Evolutionary conservation across 2,329 filamentous ascomycete species (phyloP).

Genomic region (Sphaerulina vaccinii): DNA sequence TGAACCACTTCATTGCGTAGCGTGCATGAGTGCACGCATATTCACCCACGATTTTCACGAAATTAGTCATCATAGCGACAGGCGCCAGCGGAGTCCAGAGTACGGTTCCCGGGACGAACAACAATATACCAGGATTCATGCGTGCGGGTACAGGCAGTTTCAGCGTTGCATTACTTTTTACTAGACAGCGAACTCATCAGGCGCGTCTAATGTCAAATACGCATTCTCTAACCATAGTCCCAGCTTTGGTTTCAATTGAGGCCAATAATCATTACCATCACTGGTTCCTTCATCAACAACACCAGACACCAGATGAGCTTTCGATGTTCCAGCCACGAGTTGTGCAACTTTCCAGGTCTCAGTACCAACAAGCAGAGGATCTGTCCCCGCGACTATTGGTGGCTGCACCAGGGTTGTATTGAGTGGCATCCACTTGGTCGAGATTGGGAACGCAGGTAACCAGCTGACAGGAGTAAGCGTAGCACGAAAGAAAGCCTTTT

Average conservation of each 20-base stretch:
- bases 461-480: too few species aligned
- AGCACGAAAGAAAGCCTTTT: too few species aligned
- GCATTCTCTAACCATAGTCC: conserved; percentile 4
- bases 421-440: too few species aligned
- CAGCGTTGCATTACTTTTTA: neutral
- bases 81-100: conserved; percentile 20
- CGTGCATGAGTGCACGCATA: conserved; percentile 3
- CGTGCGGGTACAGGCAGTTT: neutral
- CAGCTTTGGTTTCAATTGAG: conserved; percentile 4
- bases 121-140: conserved; percentile 11
- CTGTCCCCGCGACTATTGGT: too few species aligned
- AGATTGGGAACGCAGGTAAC: too few species aligned
- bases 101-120: conserved; percentile 7
- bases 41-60: conserved; percentile 8
- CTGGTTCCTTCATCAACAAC: neutral
- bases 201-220: neutral
- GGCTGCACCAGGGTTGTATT: too few species aligned
- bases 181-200: conserved; percentile 2
- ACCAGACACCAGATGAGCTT: neutral
- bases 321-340: too few species aligned
- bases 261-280: conserved; percentile 4
- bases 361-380: too few species aligned
- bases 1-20: conserved; percentile 46
- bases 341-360: too few species aligned
- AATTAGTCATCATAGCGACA: conserved; percentile 16